Conservation (phyloP, 305 asterid species). For the Solanum hybrid region DNA sequence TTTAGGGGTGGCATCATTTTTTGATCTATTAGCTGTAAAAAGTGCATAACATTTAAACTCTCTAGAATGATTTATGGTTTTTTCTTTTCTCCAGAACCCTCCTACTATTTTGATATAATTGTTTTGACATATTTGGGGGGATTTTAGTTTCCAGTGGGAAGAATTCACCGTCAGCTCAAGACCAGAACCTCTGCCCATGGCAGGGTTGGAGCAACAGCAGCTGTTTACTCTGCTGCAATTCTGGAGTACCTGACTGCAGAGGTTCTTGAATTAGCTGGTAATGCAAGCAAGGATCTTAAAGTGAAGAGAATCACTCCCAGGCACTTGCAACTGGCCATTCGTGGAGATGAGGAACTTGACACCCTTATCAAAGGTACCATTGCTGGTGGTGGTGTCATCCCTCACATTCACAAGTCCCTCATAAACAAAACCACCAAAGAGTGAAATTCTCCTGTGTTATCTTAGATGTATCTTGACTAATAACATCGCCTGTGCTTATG, state of each 20-base stretch:
- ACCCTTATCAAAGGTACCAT: conserved; percentile 48
- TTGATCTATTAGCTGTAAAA: not conserved
- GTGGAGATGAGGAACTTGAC: conserved; percentile 44
- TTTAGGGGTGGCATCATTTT: not conserved
- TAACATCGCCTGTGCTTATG: not conserved
- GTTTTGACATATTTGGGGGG: conserved; percentile 6
- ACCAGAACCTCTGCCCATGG: conserved; percentile 37
- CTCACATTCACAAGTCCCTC: conserved; percentile 41
- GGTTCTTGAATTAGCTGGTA: conserved; percentile 48
- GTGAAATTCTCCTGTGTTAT: conserved; percentile 17
- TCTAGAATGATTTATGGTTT: not conserved
- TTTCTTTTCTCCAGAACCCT: not conserved
- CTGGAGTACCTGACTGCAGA: conserved; percentile 46
- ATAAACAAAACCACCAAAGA: conserved; percentile 40
- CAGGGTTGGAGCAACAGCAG: conserved; percentile 43
- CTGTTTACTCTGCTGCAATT: conserved; percentile 42
- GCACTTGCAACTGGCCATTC: conserved; percentile 48
- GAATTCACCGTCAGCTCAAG: conserved; percentile 48
- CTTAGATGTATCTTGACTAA: conserved; percentile 5
- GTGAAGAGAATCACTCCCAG: conserved; percentile 51
- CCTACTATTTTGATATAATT: not conserved
- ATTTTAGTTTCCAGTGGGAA: conserved; percentile 37
- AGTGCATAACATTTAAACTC: not conserved
- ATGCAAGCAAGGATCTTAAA: conserved; percentile 48
- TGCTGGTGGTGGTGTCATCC: conserved; percentile 47